phyloP scores from a whole-genome alignment of 2,329 filamentous ascomycete genomes.

The Hypomyces perniciosus region DNA sequence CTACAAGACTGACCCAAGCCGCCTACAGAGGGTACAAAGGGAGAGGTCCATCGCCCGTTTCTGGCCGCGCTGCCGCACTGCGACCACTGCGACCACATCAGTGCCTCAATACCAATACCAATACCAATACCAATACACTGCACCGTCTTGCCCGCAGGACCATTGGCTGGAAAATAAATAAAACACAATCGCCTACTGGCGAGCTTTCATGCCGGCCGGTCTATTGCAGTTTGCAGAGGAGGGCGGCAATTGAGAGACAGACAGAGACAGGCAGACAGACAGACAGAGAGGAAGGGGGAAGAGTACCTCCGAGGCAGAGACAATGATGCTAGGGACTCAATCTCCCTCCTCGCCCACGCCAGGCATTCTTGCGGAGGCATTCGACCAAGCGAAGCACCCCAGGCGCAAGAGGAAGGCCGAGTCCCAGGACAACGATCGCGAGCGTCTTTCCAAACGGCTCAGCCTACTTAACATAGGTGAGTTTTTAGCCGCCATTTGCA shows the following conservation, averaged over 20 bases:
- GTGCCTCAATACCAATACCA: not conserved
- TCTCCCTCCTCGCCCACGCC: constrained; percentile 13
- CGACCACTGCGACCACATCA: constrained; percentile 7
- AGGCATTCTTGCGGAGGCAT: constrained; percentile 5
- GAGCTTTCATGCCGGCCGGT: no score
- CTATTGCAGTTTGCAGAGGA: not conserved
- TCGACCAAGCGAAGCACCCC: constrained; percentile 11
- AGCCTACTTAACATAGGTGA: constrained; percentile 76
- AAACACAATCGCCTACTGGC: no score
- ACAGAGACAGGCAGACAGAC: not conserved
- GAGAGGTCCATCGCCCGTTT: constrained; percentile 20
- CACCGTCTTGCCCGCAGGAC: no score
- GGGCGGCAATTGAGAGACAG: constrained; percentile 3
- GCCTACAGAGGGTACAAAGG: constrained; percentile 36
- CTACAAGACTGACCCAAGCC: constrained; percentile 39
- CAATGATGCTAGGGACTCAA: constrained; percentile 16
- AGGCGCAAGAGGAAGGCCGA: constrained; percentile 56
- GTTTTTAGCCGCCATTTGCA: not conserved
- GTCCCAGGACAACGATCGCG: constrained; percentile 59
- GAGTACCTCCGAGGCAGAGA: not conserved
- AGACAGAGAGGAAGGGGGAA: constrained; percentile 2
- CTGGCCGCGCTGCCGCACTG: constrained; percentile 9
- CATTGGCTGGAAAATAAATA: no score
- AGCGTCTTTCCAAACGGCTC: constrained; percentile 79
- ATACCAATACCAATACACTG: not conserved